Evolutionary conservation across 805 yeast species (phyloP).

Genomic region (Schwanniomyces sp.): DNA sequence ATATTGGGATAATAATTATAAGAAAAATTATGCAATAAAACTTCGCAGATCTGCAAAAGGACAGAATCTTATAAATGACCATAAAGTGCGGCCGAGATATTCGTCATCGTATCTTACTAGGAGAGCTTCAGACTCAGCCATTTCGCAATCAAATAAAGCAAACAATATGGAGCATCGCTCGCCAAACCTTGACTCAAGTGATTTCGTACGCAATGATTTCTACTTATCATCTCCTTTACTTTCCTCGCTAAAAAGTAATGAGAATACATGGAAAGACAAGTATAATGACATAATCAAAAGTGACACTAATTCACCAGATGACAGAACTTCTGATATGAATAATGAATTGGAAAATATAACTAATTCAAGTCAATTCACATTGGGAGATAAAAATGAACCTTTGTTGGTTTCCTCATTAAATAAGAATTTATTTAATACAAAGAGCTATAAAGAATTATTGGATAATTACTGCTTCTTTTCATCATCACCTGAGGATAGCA

Average conservation of each 20-base stretch:
- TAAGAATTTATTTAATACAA: slow-evolving; percentile 43
- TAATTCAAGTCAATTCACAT: neutral
- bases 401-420: slow-evolving; percentile 1
- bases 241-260: slow-evolving; percentile 17
- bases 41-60: slow-evolving; percentile 28
- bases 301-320: neutral
- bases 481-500: slow-evolving; percentile 13
- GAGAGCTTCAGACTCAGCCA: slow-evolving; percentile 27
- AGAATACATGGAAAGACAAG: slow-evolving; percentile 4
- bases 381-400: neutral
- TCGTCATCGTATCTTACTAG: slow-evolving; percentile 37
- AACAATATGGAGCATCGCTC: neutral
- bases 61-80: slow-evolving; percentile 9
- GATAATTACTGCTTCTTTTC: slow-evolving; percentile 62
- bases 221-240: slow-evolving; percentile 38
- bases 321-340: neutral
- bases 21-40: slow-evolving; percentile 56
- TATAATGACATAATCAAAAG: neutral
- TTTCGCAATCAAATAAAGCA: slow-evolving; percentile 4
- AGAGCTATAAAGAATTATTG: slow-evolving; percentile 55
- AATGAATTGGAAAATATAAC: neutral
- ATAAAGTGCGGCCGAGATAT: slow-evolving; percentile 33
- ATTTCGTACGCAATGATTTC: slow-evolving; percentile 34
- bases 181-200: slow-evolving; percentile 11
- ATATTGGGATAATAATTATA: slow-evolving; percentile 76